Conservation (phyloP, 2,329 filamentous ascomycete species). For the Akanthomyces dipterigenus region DNA sequence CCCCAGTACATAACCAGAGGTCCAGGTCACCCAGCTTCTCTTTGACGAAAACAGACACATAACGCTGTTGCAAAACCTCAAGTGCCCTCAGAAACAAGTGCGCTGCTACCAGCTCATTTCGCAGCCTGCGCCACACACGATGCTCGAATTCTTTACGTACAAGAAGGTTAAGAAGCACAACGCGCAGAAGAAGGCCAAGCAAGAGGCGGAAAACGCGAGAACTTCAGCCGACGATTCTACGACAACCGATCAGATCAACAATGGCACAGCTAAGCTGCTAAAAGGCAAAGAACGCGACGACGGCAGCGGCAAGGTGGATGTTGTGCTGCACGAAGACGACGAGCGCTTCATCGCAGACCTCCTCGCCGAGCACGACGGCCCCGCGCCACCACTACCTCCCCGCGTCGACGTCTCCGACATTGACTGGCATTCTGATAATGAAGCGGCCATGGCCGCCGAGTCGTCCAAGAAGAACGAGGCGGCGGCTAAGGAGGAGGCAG, state of each 20-base stretch:
- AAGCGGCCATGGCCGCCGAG: slow-evolving; percentile 16
- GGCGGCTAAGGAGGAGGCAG: slow-evolving; percentile 13
- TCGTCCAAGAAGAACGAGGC: slow-evolving; percentile 14
- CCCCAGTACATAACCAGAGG: not conserved
- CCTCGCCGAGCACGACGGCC: slow-evolving; percentile 35
- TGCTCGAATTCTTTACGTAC: slow-evolving; percentile 58
- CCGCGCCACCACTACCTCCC: slow-evolving; percentile 50
- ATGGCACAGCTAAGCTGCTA: slow-evolving; percentile 28
- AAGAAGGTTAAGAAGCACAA: slow-evolving; percentile 57
- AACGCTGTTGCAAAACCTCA: not conserved
- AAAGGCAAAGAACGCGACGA: slow-evolving; percentile 11
- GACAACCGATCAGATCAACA: slow-evolving; percentile 36
- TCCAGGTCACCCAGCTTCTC: not conserved
- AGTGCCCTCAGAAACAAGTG: not conserved
- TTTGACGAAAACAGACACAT: not conserved
- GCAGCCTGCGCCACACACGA: slow-evolving; percentile 24
- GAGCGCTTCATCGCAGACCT: slow-evolving; percentile 30
- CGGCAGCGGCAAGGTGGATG: slow-evolving; percentile 1
- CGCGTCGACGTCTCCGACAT: slow-evolving; percentile 44
- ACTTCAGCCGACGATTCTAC: slow-evolving; percentile 20
- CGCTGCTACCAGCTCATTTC: not conserved
- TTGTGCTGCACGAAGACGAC: slow-evolving; percentile 10
- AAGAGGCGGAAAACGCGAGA: slow-evolving; percentile 19
- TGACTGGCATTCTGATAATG: slow-evolving; percentile 35
- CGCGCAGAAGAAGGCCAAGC: slow-evolving; percentile 38